Evolutionary conservation across 73 alveolate genomes (phyloP), one percentile per base, ranked within the genome.

Genomic region (Symbiodinium pilosum): DNA sequence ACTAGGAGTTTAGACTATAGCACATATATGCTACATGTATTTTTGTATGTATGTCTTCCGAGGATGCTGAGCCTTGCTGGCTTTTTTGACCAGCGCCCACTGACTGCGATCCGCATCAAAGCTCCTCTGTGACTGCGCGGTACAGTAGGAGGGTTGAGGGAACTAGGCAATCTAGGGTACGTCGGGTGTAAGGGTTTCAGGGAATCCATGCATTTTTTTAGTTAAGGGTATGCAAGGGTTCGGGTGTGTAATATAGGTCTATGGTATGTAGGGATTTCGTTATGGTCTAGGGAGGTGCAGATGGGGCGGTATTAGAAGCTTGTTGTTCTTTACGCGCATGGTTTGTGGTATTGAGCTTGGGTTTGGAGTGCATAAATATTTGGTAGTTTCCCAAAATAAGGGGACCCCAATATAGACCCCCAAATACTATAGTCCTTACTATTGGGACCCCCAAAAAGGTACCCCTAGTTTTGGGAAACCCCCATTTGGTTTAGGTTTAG

Each of bases 11-110:
- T n/a, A n/a, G n/a, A n/a, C n/a, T n/a, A n/a, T n/a, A n/a, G n/a
- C n/a, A n/a, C n/a, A n/a, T n/a, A n/a, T n/a, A n/a, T n/a, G n/a
- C n/a, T n/a, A n/a, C n/a, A n/a, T n/a, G n/a, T n/a, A n/a, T n/a
- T n/a, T n/a, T n/a, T n/a, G 59, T 47, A 14, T 47, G 21, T 47
- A 47, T 14, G 59, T 3, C 77, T 36, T 26, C 38, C 32, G 77
- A 64, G 77, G 81, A 64, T 64, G 81, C 81, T 64, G 20, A 64
- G 81, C 81, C 24, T 64, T 38, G 81, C 81, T 32, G 81, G 81
- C 39, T 64, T 64, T 38, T 64, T 64, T 38, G 81, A 64, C 38
- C 81, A 64, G 34, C 81, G 81, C 38, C 81, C 81, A 18, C 40
- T 64, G 24, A 64, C 81, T 26, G 24, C 81, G 38, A 64, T 64